Evolutionary conservation across 1,284 basidiomycete genomes (phyloP).

Genomic region (Amylostereum areolatum): DNA sequence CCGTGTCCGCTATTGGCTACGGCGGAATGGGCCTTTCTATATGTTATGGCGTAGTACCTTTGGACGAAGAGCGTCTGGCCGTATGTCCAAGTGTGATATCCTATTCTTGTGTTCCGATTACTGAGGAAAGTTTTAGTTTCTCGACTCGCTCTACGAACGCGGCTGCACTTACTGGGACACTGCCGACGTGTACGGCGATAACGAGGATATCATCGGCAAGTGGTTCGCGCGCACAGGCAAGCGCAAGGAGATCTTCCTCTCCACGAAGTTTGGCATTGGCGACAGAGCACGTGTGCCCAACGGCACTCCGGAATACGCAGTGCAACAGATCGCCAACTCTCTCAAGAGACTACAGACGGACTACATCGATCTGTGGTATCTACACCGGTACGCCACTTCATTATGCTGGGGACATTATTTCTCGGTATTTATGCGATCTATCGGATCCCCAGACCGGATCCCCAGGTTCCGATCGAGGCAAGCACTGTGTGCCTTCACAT

Average conservation of each 20-base stretch:
- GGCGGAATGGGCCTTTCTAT: slow-evolving; percentile 29
- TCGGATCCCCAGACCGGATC: slow-evolving; percentile 4
- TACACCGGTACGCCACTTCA: background rate
- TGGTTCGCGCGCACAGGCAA: slow-evolving; percentile 14
- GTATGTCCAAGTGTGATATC: slow-evolving; percentile 7
- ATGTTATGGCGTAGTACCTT: slow-evolving; percentile 23
- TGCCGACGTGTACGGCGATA: slow-evolving; percentile 14
- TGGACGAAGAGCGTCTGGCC: slow-evolving; percentile 29
- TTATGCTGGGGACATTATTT: background rate
- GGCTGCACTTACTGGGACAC: slow-evolving; percentile 12
- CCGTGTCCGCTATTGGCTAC: slow-evolving; percentile 27
- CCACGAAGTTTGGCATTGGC: slow-evolving; percentile 20
- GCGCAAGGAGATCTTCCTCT: slow-evolving; percentile 20
- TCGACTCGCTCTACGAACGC: slow-evolving; percentile 2
- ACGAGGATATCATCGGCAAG: slow-evolving; percentile 1
- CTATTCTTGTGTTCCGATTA: background rate
- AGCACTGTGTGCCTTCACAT: slow-evolving; percentile 26
- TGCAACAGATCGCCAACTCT: background rate
- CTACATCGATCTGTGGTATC: background rate
- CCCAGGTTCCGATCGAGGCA: slow-evolving; percentile 19
- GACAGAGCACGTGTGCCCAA: background rate
- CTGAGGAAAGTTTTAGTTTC: background rate
- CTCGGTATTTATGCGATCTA: background rate
- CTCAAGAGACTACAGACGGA: background rate
- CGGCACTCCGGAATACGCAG: background rate